Base-by-base conservation (phyloP, 257 asterid species). In the Asclepias syriaca region DNA sequence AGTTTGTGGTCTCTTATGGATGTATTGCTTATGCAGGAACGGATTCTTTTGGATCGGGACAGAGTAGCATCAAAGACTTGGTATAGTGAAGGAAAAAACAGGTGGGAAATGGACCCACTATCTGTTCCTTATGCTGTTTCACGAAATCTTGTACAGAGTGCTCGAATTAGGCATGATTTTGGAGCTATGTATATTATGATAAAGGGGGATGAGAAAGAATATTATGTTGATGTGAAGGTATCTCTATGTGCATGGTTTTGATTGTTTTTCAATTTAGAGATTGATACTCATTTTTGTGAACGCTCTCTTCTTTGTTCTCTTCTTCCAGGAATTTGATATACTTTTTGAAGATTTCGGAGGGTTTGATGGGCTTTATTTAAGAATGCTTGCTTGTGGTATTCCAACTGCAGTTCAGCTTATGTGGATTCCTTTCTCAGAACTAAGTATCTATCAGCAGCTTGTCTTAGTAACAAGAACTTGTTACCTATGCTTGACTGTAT, bases 121-220 rank as follows among this genome's bases (percentile, higher is more conserved):
- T 96, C 96, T 75, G 94, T 90, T 84, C 97, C 99, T 72, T 92
- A 95, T 83, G 98, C 96, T 71, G 83, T 95, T 19, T 86, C 99
- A 74, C 84, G 78, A 79, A 90, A 92, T 82, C 91, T 95, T 76
- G 87, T 95, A 77, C 88, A 80, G 79, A 84, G 84, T 80, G 99
- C 99, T 86, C 87, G 92, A 78, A 86, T 95, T 77, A 92, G 99
- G 90, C 98, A 95, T 74, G 99, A 95, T 79, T 92, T 97, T 97
- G 93, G 85, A 72, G 93, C 86, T 84, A 86, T 92, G 90, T 88
- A 86, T 81, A 57, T 95, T 73, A 83, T 80, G 68, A 87, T 95
- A 64, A 95, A 90, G 87, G 99, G 99, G 71, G 85, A 81, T 76
- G 96, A 88, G 81, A 81, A 71, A 81, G 99, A 95, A 82, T 92